phyloP scores from a whole-genome alignment of 2,329 filamentous ascomycete species.

The Bimuria novae-zelandiae region DNA sequence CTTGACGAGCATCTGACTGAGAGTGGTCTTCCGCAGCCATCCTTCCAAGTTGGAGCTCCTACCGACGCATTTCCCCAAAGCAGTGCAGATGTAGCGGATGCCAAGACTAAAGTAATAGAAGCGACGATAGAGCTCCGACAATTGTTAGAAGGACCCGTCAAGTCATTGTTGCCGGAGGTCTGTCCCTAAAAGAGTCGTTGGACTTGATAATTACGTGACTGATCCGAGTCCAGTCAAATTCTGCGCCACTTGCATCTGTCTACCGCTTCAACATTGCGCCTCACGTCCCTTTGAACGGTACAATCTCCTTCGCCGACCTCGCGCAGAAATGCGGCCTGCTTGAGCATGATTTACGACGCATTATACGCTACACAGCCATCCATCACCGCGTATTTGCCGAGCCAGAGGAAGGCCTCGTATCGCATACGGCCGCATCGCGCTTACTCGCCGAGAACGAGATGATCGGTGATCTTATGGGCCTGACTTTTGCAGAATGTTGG shows the following conservation, averaged over 20 bases:
- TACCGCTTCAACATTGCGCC: neutral
- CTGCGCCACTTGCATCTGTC: conserved; percentile 8
- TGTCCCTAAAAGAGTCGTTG: neutral
- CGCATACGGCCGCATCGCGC: conserved; percentile 43
- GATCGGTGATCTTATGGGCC: conserved; percentile 10
- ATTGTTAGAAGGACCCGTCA: conserved; percentile 15
- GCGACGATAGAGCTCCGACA: conserved; percentile 17
- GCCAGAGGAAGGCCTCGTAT: conserved; percentile 44
- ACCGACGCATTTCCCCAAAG: conserved; percentile 5
- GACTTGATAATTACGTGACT: neutral
- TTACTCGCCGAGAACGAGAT: conserved; percentile 19
- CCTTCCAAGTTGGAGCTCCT: conserved; percentile 7
- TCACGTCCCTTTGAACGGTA: conserved; percentile 1
- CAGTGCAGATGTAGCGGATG: conserved; percentile 5
- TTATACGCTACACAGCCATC: conserved; percentile 48
- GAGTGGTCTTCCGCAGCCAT: conserved; percentile 7
- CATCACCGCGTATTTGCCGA: conserved; percentile 49
- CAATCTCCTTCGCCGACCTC: conserved; percentile 10
- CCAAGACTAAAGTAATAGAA: conserved; percentile 7
- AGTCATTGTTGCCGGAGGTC: conserved; percentile 15
- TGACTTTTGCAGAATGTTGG: conserved; percentile 18
- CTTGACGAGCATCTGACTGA: conserved; percentile 7
- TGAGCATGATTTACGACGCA: conserved; percentile 33
- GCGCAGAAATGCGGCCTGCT: conserved; percentile 7
- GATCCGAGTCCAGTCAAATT: conserved; percentile 10